Conservation (phyloP, 768 basidiomycete species). For the Russula olivacea region DNA sequence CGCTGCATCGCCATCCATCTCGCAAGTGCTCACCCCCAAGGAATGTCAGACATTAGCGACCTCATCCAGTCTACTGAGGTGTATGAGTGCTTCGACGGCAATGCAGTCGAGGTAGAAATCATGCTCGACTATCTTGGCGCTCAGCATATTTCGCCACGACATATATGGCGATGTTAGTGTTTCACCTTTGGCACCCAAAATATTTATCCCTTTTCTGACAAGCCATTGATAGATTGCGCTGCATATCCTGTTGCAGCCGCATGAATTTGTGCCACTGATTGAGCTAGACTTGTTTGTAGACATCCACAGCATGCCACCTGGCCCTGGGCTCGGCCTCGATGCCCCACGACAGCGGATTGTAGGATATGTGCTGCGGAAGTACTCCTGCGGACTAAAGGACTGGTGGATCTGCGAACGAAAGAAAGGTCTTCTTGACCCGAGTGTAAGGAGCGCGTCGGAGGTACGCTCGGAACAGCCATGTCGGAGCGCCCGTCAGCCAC, state of each 20-base stretch:
- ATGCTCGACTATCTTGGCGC: constrained; percentile 74
- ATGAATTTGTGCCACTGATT: constrained; percentile 58
- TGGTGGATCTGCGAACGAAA: constrained; percentile 81
- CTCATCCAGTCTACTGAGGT: constrained; percentile 66
- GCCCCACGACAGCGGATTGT: constrained; percentile 61
- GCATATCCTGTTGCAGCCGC: constrained; percentile 53
- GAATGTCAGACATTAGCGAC: constrained; percentile 61
- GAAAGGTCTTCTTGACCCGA: constrained; percentile 58
- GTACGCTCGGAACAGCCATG: too few species aligned
- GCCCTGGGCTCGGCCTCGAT: constrained; percentile 49
- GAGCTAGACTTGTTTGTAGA: constrained; percentile 69
- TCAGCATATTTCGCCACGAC: constrained; percentile 55
- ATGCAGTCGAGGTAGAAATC: constrained; percentile 75
- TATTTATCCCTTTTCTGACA: background rate
- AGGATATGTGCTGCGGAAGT: constrained; percentile 70
- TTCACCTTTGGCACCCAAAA: constrained; percentile 30
- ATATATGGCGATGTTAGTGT: constrained; percentile 60
- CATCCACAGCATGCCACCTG: constrained; percentile 52
- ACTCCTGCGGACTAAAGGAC: constrained; percentile 62
- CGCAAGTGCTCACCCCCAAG: constrained; percentile 59
- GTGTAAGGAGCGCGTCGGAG: too few species aligned
- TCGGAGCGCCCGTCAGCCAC: too few species aligned
- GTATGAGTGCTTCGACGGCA: constrained; percentile 78
- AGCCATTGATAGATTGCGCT: constrained; percentile 47
- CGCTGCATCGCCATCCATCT: constrained; percentile 63